These are phyloP conservation scores for Conidiobolus incongruus DNA, from an alignment of 371 early-diverging fungal genomes.

Conservation along the genomic window DNA sequence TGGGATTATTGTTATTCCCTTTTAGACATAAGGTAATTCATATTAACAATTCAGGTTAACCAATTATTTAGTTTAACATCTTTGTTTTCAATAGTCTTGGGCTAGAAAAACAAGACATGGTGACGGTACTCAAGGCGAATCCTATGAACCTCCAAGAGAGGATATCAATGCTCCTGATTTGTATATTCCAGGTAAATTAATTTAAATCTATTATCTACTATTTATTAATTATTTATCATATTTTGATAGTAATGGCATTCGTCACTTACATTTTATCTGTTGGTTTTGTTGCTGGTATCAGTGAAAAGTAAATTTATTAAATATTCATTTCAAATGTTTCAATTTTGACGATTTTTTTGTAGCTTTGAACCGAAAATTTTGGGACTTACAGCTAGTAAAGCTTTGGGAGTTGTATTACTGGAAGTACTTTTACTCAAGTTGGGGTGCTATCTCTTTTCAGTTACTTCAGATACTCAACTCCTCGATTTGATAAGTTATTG, in stretches of 20 bases:
- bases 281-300: conserved; percentile 47
- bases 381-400: conserved; percentile 69
- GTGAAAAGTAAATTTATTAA: conserved; percentile 15
- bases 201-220: too few relatives aligned
- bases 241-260: conserved; percentile 58
- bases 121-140: conserved; percentile 60
- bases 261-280: conserved; percentile 83
- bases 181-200: conserved; percentile 67
- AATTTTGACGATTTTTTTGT: not conserved
- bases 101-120: conserved; percentile 49
- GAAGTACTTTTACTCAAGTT: conserved; percentile 66
- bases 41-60: conserved; percentile 5
- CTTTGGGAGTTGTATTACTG: conserved; percentile 54
- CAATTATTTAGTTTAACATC: not conserved
- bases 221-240: not conserved
- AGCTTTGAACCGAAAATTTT: conserved; percentile 82
- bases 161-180: conserved; percentile 92
- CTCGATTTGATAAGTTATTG: conserved; percentile 75
- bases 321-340: not conserved
- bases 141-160: conserved; percentile 67
- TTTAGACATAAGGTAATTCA: conserved; percentile 69
- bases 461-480: conserved; percentile 61
- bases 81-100: conserved; percentile 32
- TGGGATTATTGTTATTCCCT: conserved; percentile 78
- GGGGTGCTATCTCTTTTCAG: conserved; percentile 74